Conservation (phyloP, 345 rosid species). For the Angophora floribunda region DNA sequence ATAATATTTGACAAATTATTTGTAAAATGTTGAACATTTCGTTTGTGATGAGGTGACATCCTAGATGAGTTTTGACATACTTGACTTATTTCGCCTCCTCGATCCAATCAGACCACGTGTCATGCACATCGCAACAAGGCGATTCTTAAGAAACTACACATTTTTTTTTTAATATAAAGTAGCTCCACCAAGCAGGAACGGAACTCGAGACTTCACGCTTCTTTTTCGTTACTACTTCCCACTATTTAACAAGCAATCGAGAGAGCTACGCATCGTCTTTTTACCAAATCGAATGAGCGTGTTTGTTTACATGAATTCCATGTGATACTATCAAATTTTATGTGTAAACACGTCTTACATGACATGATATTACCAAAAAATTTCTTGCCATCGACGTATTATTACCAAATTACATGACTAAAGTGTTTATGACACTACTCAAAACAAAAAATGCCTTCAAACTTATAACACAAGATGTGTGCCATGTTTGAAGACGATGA, state of each 20-base stretch:
- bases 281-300: no score
- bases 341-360: background rate
- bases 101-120: rapidly evolving
- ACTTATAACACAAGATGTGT: background rate
- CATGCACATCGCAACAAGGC: rapidly evolving
- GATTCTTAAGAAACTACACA: background rate
- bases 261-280: no score
- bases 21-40: background rate
- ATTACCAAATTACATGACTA: background rate
- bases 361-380: background rate
- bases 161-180: background rate
- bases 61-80: no score
- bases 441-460: background rate
- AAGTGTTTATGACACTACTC: background rate
- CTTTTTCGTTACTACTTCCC: background rate
- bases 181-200: background rate
- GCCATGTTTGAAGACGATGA: background rate
- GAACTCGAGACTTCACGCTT: no score
- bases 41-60: background rate
- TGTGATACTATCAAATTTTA: background rate
- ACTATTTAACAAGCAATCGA: background rate
- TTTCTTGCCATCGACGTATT: background rate
- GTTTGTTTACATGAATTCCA: background rate
- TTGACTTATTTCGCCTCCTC: background rate
- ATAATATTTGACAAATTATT: rapidly evolving